Evolutionary conservation across 164 flowering plant genomes (phyloP), one percentile per base, ranked within the genome.

Genomic region (Umbilicus rupestris): DNA sequence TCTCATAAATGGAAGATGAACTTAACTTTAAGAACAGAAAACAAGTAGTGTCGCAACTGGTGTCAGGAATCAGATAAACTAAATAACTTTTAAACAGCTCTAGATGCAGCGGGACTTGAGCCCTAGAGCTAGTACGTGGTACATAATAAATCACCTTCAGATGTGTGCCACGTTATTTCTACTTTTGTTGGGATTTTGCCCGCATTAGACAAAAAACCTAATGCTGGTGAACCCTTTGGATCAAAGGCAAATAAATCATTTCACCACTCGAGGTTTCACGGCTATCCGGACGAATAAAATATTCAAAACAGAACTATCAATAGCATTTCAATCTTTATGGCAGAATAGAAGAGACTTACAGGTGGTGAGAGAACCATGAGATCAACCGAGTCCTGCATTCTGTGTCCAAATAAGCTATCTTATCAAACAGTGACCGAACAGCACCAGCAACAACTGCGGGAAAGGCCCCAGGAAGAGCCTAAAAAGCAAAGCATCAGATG

Each of bases 391-490:
- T 92, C 26, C 98, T 80, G 59, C 98, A 95, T 68, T 95, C 98
- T 97, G 87, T 92, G 77, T 95, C 99, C 65, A 95, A 68, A 69
- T 92, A 96, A 67, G 84, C 87, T 66, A 95, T 88, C 77, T 77
- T 90, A 70, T 92, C 99, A 79, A 95, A 95, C 42, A 95, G 92
- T 65, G 95, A 87, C 69, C 99, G 97, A 29, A 92, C 99, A 20
- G 97, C 98, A 66, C 92, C 97, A 68, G 97, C 97, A 57, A 92
- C 85, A 68, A 95, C 99, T 69, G 88, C 86, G 63, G 99, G 99
- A 73, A 95, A 95, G 39, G 99, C 99, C 60, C 99, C 99, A 67
- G 99, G 99, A 80, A 95, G 97, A 78, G 99, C 96, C 99, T 94
- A 79, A 47, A 42, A 66, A 35, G 64, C 52, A 22, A 64, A 64